Base-by-base conservation (phyloP, 2,329 filamentous ascomycete genomes). In the Exophiala alcalophila region DNA sequence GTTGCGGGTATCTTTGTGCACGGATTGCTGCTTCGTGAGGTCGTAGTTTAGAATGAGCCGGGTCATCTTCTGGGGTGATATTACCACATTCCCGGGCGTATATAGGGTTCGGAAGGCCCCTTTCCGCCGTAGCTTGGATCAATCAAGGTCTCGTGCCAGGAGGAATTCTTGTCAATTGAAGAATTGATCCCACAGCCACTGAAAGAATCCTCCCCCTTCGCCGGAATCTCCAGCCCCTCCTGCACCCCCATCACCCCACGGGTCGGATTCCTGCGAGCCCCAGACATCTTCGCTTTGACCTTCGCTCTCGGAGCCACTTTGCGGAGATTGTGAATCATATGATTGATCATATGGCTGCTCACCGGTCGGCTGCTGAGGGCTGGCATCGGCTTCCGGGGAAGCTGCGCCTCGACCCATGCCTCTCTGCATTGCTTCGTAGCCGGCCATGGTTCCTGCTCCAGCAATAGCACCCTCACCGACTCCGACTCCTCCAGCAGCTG, bases 361-460 rank as follows among this genome's bases (percentile, higher is more conserved):
- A 15, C 23, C 25, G 12, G 41, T 24, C 34, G 25, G 9, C 15
- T 25, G 28, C 16, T 42, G 31, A 35, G 44, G 15, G 9, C 15
- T 27, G 9, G 37, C 30, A 16, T 35, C 31, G 43, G 26, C 27
- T 21, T n/a, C 40, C 19, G 41, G 44, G 11, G 56, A 44, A 12
- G 50, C 38, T 18, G 49, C 48, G 18, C 59, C 53, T 12, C 63
- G 63, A 19, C 63, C 64, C 52, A 67, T 61, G 2, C 73, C 71
- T 47, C 76, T 61, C 47, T 77, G 74, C 76, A 81, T 78, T 4
- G 78, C 77, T 59, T 81, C 80, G 53, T 80, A 80, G 3, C 77
- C 79, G 23, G 77, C 78, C 65, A 81, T 73, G 1, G 76, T 72
- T 5, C 77, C 78, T 4, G 76, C 78, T 4, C 77, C 73, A 19